A percentile compares a stretch with the other conserved stretches of the same genome.
These are phyloP conservation scores for Phytopythium litorale DNA, from an alignment of 352 stramenopile species.

Conservation along the genomic window DNA sequence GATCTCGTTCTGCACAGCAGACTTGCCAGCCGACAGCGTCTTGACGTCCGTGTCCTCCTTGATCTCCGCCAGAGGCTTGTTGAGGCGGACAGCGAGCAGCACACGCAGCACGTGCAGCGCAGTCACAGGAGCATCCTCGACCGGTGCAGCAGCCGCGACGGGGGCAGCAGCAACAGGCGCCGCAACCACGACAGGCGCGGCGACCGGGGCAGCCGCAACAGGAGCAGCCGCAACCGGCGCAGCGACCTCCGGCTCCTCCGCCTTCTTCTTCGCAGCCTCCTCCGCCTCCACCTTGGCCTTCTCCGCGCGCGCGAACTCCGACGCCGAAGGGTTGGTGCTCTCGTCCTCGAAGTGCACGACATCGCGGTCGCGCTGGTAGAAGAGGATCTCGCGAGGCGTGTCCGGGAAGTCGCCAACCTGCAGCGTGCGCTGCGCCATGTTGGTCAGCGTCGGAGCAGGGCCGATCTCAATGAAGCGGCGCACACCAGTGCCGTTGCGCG, in stretches of 20 bases:
- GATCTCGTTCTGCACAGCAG: constrained; percentile 86
- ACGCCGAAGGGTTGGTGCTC: constrained; percentile 56
- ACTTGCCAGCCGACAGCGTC: constrained; percentile 79
- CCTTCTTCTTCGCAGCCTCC: constrained; percentile 28
- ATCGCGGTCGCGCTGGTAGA: constrained; percentile 83
- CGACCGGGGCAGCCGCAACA: constrained; percentile 17
- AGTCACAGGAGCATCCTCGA: constrained; percentile 55
- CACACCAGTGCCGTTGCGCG: constrained; percentile 38
- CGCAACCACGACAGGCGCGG: constrained; percentile 21
- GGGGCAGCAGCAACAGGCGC: constrained; percentile 18
- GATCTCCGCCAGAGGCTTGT: constrained; percentile 71
- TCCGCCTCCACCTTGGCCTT: constrained; percentile 35
- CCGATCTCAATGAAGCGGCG: constrained; percentile 83
- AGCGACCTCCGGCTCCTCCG: constrained; percentile 29
- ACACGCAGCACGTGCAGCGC: constrained; percentile 71
- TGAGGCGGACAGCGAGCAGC: constrained; percentile 65
- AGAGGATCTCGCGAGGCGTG: constrained; percentile 64
- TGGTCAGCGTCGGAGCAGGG: constrained; percentile 73
- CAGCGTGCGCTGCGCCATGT: constrained; percentile 80
- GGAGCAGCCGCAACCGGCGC: constrained; percentile 27
- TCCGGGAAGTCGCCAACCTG: constrained; percentile 60
- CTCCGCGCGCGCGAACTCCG: constrained; percentile 46
- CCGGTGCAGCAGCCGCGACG: constrained; percentile 17
- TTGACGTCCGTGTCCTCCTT: constrained; percentile 74
- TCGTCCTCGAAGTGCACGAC: constrained; percentile 76